A percentile compares a stretch with the other conserved stretches of the same genome.
These are phyloP conservation scores for Malus sieversii DNA, from an alignment of 306 rosid genomes.

Conservation along the genomic window DNA sequence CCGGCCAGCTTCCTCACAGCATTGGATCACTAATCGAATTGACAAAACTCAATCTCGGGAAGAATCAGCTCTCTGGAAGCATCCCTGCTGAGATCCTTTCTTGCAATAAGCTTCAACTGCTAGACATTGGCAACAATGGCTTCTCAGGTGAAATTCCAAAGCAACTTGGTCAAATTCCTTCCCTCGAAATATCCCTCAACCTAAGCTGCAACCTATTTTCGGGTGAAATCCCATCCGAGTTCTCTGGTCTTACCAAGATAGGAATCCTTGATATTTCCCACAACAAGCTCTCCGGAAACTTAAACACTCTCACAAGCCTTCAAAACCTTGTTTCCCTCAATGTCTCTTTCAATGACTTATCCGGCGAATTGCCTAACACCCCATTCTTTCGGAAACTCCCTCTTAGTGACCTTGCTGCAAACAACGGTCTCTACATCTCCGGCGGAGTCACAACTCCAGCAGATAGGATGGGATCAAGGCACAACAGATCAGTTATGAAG, in stretches of 20 bases:
- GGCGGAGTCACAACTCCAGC: constrained; percentile 29
- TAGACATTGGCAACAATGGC: constrained; percentile 70
- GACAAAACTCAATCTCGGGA: constrained; percentile 67
- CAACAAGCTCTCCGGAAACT: constrained; percentile 64
- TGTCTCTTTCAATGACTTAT: constrained; percentile 68
- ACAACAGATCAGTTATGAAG: constrained; percentile 30
- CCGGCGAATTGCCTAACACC: constrained; percentile 63
- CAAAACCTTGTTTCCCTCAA: constrained; percentile 69
- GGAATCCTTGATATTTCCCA: constrained; percentile 76
- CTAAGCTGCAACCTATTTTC: constrained; percentile 72
- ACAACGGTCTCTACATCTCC: constrained; percentile 58
- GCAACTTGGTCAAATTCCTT: constrained; percentile 57
- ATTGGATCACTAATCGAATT: constrained; percentile 59
- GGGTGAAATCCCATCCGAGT: constrained; percentile 63
- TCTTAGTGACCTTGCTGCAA: constrained; percentile 49
- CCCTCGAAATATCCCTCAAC: constrained; percentile 83
- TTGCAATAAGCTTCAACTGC: constrained; percentile 63
- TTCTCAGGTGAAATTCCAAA: constrained; percentile 75
- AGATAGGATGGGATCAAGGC: constrained; percentile 17
- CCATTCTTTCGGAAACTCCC: constrained; percentile 68
- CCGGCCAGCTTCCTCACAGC: constrained; percentile 43
- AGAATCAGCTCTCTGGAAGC: constrained; percentile 56
- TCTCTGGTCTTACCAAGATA: constrained; percentile 58
- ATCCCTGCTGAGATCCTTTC: constrained; percentile 71
- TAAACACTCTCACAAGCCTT: constrained; percentile 41